Conservation (phyloP, 257 asterid genomes). For the Capsicum chinense region DNA sequence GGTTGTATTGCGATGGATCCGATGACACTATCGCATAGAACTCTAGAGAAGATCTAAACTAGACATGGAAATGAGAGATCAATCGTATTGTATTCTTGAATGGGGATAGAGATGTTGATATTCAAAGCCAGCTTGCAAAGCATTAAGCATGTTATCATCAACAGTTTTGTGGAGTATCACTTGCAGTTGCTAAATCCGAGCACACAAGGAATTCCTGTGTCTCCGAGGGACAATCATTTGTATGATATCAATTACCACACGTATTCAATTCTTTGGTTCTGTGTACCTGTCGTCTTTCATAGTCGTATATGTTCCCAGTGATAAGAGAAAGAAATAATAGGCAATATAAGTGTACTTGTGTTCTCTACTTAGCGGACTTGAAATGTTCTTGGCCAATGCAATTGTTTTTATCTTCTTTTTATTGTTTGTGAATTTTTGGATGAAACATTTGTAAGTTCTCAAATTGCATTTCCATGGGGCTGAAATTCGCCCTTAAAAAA, state of each 20-base stretch:
- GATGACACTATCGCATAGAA: not conserved
- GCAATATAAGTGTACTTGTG: constrained; percentile 2
- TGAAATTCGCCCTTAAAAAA: not conserved
- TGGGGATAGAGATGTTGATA: constrained; percentile 5
- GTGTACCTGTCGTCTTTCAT: not conserved
- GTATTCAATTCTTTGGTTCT: not conserved
- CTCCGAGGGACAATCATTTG: not conserved
- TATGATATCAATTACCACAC: not conserved
- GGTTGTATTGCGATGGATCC: not conserved
- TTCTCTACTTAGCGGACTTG: not conserved
- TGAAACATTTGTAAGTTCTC: not conserved
- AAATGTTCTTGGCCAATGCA: not conserved
- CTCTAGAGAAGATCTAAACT: constrained; percentile 23
- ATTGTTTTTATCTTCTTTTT: not conserved
- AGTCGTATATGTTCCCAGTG: not conserved
- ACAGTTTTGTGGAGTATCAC: constrained; percentile 6
- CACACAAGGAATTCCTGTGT: not conserved
- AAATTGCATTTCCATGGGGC: not conserved
- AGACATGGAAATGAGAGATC: constrained; percentile 10
- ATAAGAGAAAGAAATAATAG: not conserved
- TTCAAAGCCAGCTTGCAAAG: constrained; percentile 25
- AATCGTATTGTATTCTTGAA: not conserved
- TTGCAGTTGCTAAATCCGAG: not conserved
- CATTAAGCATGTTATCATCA: not conserved
- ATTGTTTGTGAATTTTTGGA: not conserved